Percentiles rank a stretch among this genome's conserved stretches.
Evolutionary conservation across 306 rosid genomes (phyloP).

Genomic region (Psophocarpus tetragonolobus): DNA sequence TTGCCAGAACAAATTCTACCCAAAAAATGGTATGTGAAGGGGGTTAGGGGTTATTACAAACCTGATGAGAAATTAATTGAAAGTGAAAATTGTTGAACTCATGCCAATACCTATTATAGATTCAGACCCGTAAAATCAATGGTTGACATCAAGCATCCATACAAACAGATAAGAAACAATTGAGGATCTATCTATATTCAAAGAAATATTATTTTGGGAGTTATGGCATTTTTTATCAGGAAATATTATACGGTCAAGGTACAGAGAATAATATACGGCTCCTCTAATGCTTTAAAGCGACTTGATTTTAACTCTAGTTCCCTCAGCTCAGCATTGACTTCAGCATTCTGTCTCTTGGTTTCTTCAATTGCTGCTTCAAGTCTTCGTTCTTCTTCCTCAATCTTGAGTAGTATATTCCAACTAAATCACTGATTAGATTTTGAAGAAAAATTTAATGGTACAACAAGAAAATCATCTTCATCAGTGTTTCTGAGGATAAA

Average conservation of each 20-base stretch:
- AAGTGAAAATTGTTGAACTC: conserved; percentile 93
- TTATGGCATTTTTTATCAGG: conserved; percentile 25
- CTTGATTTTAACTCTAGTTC: conserved; percentile 81
- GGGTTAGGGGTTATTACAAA: background rate
- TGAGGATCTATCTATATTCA: background rate
- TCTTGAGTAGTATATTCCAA: conserved; percentile 51
- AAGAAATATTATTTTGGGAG: background rate
- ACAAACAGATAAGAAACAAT: conserved; percentile 2
- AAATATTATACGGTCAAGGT: conserved; percentile 17
- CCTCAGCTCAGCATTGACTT: conserved; percentile 77
- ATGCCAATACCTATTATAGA: conserved; percentile 87
- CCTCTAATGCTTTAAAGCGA: conserved; percentile 86
- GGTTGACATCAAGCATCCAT: conserved; percentile 31
- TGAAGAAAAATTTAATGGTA: conserved; percentile 23
- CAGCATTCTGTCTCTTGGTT: conserved; percentile 70
- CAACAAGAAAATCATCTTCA: conserved; percentile 28
- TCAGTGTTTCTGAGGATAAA: no score
- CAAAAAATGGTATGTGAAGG: background rate
- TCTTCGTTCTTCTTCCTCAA: conserved; percentile 92
- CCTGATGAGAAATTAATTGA: conserved; percentile 94
- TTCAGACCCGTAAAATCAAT: conserved; percentile 32
- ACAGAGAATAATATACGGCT: conserved; percentile 58
- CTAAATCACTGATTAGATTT: conserved; percentile 35
- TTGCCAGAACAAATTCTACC: background rate
- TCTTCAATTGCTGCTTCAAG: conserved; percentile 91